phyloP scores from a whole-genome alignment of 208 protist genomes.

The Crithidia expoeki region DNA sequence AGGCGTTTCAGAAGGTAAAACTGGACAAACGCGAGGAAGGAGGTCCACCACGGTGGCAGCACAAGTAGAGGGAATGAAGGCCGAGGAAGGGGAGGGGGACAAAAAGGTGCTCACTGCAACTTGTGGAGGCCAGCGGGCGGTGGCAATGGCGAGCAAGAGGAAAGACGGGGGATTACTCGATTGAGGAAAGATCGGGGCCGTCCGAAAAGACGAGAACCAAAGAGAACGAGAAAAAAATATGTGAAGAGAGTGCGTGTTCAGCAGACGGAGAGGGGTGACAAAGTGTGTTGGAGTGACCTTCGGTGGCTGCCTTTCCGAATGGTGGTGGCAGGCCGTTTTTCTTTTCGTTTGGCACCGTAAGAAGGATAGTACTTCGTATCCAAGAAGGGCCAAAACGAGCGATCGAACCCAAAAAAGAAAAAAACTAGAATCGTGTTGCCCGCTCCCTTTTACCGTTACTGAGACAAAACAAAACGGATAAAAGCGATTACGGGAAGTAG shows the following conservation, averaged over 20 bases:
- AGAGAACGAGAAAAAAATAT: not conserved
- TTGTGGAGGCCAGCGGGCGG: not conserved
- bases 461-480: no score
- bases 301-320: no score
- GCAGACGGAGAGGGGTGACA: not conserved
- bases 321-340: not conserved
- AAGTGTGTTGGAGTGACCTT: no score
- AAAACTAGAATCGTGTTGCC: no score
- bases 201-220: not conserved
- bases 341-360: not conserved
- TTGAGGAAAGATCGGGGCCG: not conserved
- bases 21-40: not conserved
- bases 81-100: not conserved
- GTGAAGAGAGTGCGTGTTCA: not conserved
- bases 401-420: no score
- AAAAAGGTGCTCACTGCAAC: not conserved
- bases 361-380: no score
- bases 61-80: not conserved
- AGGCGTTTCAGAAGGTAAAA: no score
- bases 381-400: no score
- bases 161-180: not conserved
- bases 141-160: not conserved
- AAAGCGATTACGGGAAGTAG: no score
- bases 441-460: no score
- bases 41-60: slow-evolving; percentile 1